Evolutionary conservation across 1,284 basidiomycete species (phyloP).

Genomic region (Fomitopsis betulina): DNA sequence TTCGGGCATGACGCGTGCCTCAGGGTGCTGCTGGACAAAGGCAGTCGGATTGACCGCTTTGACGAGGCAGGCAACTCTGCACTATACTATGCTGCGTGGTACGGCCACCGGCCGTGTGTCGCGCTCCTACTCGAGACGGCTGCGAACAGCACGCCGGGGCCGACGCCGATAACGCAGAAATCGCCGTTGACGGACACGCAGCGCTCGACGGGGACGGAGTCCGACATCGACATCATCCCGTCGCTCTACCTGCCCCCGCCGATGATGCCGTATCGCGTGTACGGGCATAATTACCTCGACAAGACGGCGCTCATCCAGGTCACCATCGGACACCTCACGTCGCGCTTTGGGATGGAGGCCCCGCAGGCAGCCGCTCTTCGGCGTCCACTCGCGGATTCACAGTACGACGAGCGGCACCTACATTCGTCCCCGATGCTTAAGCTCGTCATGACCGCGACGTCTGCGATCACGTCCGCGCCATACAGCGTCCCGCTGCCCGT

Average conservation of each 20-base stretch:
- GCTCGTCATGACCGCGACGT: constrained; percentile 85
- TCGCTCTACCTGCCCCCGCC: constrained; percentile 93
- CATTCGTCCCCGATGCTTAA: constrained; percentile 84
- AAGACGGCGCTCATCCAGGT: constrained; percentile 86
- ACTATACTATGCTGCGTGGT: constrained; percentile 97
- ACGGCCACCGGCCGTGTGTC: constrained; percentile 84
- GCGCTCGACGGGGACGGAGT: constrained; percentile 44
- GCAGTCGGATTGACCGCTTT: constrained; percentile 66
- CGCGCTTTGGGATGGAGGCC: constrained; percentile 25
- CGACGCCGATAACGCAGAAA: constrained; percentile 15
- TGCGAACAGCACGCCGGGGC: constrained; percentile 16
- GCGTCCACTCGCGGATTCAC: constrained; percentile 63
- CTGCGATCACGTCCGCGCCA: constrained; percentile 80
- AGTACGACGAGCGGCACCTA: constrained; percentile 54
- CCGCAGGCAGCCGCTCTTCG: constrained; percentile 56
- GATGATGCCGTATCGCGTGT: constrained; percentile 93
- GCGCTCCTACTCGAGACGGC: constrained; percentile 62
- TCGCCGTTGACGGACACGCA: constrained; percentile 29
- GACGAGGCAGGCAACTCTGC: constrained; percentile 89
- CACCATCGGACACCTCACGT: constrained; percentile 69
- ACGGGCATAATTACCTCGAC: constrained; percentile 91
- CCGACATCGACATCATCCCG: constrained; percentile 89
- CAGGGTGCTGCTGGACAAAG: constrained; percentile 72
- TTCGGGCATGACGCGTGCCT: constrained; percentile 83
- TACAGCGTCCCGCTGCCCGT: constrained; percentile 88